A percentile compares a stretch with the other conserved stretches of the same genome.
These are phyloP conservation scores for Metschnikowia gelsemii DNA, from an alignment of 805 yeast genomes.

Conservation along the genomic window DNA sequence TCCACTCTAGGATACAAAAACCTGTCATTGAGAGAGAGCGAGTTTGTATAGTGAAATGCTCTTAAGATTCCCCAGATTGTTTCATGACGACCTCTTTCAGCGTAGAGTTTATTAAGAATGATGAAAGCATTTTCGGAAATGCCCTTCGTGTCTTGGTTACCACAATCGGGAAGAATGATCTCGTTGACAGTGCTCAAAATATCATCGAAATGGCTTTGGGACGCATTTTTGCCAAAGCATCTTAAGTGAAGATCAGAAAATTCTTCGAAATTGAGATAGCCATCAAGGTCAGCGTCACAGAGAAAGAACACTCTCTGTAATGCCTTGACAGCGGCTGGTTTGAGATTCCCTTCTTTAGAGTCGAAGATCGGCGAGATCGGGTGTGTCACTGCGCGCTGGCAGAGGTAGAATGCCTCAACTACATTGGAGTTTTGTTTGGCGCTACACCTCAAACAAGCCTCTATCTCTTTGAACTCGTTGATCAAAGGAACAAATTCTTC, in stretches of 20 bases:
- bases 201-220: conserved; percentile 35
- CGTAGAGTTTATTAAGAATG: conserved; percentile 73
- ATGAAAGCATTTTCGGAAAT: conserved; percentile 75
- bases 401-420: conserved; percentile 86
- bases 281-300: conserved; percentile 90
- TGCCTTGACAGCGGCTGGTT: conserved; percentile 74
- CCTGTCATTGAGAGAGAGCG: conserved; percentile 77
- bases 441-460: conserved; percentile 84
- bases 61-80: conserved; percentile 95
- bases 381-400: conserved; percentile 89
- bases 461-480: conserved; percentile 91
- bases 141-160: conserved; percentile 40
- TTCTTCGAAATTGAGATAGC: conserved; percentile 69
- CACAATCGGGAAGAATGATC: conserved; percentile 30
- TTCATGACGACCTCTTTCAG: conserved; percentile 91
- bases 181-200: conserved; percentile 34
- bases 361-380: conserved; percentile 93
- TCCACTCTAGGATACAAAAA: conserved; percentile 78
- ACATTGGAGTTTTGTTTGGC: conserved; percentile 84
- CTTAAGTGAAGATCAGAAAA: conserved; percentile 65
- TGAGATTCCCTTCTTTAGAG: conserved; percentile 80
- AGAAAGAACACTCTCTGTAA: conserved; percentile 77
- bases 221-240: conserved; percentile 58
- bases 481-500: conserved; percentile 86
- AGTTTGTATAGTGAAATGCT: conserved; percentile 87